These are phyloP conservation scores for Wickerhamomyces rabaulensis DNA, from an alignment of 805 yeast species.

Conservation along the genomic window DNA sequence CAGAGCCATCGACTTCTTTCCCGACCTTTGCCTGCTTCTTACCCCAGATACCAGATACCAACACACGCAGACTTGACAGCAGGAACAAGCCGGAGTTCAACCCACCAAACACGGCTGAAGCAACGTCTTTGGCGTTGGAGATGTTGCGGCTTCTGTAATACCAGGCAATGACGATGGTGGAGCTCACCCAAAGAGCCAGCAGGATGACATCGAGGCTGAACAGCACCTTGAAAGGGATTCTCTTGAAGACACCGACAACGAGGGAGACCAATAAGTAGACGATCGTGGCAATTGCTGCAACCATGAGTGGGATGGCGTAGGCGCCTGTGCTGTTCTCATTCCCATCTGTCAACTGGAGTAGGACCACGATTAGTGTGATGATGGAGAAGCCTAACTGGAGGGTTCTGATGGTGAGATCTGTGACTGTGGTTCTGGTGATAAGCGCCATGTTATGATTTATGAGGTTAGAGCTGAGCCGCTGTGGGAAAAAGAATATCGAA, in stretches of 20 bases:
- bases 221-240: not conserved
- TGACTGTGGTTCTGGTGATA: not conserved
- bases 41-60: not conserved
- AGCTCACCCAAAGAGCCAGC: not conserved
- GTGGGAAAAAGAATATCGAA: too few species aligned
- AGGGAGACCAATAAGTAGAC: not conserved
- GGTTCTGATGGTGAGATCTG: not conserved
- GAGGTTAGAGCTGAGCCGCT: too few species aligned
- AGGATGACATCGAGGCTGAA: not conserved
- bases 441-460: not conserved
- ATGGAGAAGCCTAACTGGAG: not conserved
- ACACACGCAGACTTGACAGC: not conserved
- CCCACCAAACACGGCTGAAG: not conserved
- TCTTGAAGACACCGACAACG: not conserved
- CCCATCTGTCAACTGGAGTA: not conserved
- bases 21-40: not conserved
- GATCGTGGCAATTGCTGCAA: not conserved
- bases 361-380: not conserved
- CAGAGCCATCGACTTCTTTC: not conserved
- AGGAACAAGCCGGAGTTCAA: not conserved
- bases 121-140: not conserved
- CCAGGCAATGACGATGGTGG: not conserved
- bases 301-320: not conserved
- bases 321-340: not conserved
- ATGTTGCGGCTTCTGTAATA: not conserved